These are phyloP conservation scores for Alternaria sp. DNA, from an alignment of 2,329 filamentous ascomycete genomes.

Conservation along the genomic window DNA sequence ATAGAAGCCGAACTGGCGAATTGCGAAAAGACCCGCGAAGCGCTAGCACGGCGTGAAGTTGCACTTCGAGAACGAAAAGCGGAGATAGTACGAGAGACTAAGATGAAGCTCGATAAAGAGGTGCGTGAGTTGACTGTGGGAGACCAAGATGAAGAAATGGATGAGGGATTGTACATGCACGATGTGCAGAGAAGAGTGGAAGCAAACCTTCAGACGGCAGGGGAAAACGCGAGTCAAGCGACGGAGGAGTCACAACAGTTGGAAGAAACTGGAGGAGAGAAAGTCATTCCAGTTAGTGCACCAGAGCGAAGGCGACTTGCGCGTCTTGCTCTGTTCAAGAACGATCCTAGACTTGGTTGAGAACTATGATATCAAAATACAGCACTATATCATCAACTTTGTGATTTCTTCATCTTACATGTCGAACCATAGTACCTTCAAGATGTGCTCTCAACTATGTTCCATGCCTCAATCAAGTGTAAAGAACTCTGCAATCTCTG, in stretches of 20 bases:
- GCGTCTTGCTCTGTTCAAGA: background rate
- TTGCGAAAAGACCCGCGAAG: constrained; percentile 4
- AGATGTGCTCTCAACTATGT: background rate
- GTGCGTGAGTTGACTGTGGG: background rate
- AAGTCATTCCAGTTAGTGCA: background rate
- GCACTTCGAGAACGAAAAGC: background rate
- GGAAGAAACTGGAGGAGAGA: background rate
- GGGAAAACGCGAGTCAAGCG: background rate
- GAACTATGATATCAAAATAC: background rate
- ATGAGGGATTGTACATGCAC: background rate
- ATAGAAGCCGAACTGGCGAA: constrained; percentile 4
- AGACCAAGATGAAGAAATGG: background rate
- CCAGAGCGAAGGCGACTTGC: constrained; percentile 8
- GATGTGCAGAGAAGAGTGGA: background rate
- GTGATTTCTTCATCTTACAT: background rate
- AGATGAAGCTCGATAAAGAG: background rate
- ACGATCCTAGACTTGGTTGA: background rate
- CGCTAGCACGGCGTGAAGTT: constrained; percentile 1
- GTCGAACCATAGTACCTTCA: background rate
- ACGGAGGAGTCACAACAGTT: background rate
- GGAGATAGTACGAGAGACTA: background rate
- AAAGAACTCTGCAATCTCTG: background rate
- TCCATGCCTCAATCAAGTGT: background rate
- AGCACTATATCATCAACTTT: background rate
- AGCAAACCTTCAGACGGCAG: background rate